Conservation (phyloP, 208 protist genomes). For the Angomonas ambiguus region DNA sequence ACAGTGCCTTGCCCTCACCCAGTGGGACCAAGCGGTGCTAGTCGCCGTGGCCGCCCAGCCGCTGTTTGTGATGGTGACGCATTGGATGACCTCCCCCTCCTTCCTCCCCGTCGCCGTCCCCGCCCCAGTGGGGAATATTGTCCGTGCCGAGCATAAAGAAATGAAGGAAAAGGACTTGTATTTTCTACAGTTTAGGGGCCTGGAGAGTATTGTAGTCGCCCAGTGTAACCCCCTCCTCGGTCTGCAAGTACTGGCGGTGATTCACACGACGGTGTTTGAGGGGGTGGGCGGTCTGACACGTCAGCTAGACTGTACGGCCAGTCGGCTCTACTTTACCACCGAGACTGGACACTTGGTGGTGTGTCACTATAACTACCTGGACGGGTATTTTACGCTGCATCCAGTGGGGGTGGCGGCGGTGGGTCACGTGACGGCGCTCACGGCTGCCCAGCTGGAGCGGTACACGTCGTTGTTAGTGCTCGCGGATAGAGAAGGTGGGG, state of each 20-base stretch:
- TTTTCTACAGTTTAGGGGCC: conserved; percentile 33
- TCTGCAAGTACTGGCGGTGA: conserved; percentile 51
- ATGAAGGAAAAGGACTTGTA: conserved; percentile 62
- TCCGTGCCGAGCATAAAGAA: conserved; percentile 18
- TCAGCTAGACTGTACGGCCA: conserved; percentile 42
- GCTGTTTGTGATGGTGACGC: conserved; percentile 33
- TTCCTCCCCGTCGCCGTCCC: conserved; percentile 20
- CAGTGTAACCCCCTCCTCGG: conserved; percentile 56
- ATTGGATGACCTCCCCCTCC: not conserved
- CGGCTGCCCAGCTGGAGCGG: not conserved
- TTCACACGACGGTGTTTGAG: conserved; percentile 61
- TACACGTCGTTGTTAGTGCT: conserved; percentile 60
- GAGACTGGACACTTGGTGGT: conserved; percentile 78
- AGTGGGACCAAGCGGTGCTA: conserved; percentile 69
- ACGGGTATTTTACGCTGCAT: conserved; percentile 37
- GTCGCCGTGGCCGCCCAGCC: conserved; percentile 37
- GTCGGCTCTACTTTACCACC: conserved; percentile 56
- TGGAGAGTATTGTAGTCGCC: conserved; percentile 69
- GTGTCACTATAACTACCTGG: conserved; percentile 49
- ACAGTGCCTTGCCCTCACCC: conserved; percentile 44
- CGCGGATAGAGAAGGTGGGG: conserved; percentile 48
- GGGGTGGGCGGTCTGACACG: conserved; percentile 64
- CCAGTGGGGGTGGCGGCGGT: conserved; percentile 62
- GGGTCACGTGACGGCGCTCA: conserved; percentile 26
- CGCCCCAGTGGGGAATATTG: conserved; percentile 45